Evolutionary conservation across 495 filamentous ascomycete genomes (phyloP).

Genomic region (Trichoderma asperelloides): DNA sequence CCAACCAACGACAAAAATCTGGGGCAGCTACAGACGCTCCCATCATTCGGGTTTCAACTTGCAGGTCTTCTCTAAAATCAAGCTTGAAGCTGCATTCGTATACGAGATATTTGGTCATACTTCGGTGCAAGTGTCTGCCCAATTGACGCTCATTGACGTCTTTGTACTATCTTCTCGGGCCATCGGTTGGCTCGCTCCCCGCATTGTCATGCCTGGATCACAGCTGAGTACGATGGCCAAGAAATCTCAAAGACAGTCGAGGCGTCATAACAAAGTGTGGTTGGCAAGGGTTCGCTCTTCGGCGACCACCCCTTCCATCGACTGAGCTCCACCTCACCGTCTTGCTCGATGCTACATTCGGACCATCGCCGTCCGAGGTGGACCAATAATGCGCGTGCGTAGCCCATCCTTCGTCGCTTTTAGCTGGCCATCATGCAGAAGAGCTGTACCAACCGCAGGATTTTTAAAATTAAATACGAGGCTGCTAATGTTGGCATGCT

Average conservation of each 20-base stretch:
- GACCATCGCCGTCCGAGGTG: neutral
- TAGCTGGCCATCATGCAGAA: neutral
- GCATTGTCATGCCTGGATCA: neutral
- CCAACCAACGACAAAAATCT: too few relatives aligned
- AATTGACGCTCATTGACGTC: neutral
- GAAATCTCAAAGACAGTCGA: neutral
- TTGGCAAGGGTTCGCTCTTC: neutral
- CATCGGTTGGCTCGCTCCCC: neutral
- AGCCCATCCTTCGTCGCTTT: neutral
- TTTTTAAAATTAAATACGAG: constrained; percentile 1
- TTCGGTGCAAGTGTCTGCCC: neutral
- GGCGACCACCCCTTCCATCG: neutral
- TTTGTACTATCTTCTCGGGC: constrained; percentile 2
- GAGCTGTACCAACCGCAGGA: neutral
- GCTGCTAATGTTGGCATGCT: neutral
- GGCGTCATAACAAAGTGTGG: neutral
- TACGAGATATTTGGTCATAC: neutral
- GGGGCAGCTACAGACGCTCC: too few relatives aligned
- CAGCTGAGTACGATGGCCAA: neutral
- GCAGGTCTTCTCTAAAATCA: too few relatives aligned
- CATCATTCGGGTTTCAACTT: too few relatives aligned
- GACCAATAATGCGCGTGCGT: neutral
- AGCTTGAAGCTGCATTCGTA: neutral
- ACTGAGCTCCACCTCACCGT: neutral
- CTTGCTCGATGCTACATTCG: constrained; percentile 1